phyloP scores from a whole-genome alignment of 495 filamentous ascomycete species.

The Aspergillus conjunctus region DNA sequence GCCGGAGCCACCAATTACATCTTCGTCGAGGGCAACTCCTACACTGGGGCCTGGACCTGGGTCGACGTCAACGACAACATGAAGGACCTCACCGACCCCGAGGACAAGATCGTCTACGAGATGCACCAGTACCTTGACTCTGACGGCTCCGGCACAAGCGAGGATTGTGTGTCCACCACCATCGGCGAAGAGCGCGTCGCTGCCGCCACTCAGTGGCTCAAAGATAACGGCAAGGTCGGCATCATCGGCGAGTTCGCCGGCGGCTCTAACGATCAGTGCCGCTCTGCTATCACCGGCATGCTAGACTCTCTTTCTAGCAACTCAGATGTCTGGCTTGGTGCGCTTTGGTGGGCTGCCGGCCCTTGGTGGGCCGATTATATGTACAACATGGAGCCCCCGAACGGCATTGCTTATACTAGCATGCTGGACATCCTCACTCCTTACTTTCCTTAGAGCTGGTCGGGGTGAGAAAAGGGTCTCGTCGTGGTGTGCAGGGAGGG shows the following conservation, averaged over 20 bases:
- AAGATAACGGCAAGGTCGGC: constrained; percentile 65
- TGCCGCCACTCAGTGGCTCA: constrained; percentile 69
- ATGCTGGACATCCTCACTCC: constrained; percentile 38
- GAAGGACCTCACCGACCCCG: constrained; percentile 58
- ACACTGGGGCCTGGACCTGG: constrained; percentile 64
- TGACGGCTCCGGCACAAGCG: constrained; percentile 61
- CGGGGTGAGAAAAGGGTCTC: neutral
- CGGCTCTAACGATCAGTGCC: constrained; percentile 65
- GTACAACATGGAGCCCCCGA: constrained; percentile 62
- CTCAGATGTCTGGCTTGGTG: constrained; percentile 71
- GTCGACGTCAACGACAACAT: constrained; percentile 54
- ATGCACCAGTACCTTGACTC: constrained; percentile 55
- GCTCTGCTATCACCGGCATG: constrained; percentile 65
- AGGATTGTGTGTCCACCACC: constrained; percentile 59
- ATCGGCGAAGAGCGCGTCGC: constrained; percentile 67
- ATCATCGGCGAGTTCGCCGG: constrained; percentile 74
- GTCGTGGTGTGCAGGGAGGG: neutral
- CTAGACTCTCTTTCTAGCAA: constrained; percentile 59
- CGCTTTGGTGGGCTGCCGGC: constrained; percentile 72
- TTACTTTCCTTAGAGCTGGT: constrained; percentile 26
- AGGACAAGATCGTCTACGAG: constrained; percentile 62
- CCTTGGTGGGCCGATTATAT: constrained; percentile 62
- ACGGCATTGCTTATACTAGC: constrained; percentile 52
- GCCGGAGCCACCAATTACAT: constrained; percentile 74
- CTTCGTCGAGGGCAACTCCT: constrained; percentile 72